A percentile compares a stretch with the other conserved stretches of the same genome.
These are phyloP conservation scores for Uronychia setigera DNA, from an alignment of 73 alveolate species.

Conservation along the genomic window DNA sequence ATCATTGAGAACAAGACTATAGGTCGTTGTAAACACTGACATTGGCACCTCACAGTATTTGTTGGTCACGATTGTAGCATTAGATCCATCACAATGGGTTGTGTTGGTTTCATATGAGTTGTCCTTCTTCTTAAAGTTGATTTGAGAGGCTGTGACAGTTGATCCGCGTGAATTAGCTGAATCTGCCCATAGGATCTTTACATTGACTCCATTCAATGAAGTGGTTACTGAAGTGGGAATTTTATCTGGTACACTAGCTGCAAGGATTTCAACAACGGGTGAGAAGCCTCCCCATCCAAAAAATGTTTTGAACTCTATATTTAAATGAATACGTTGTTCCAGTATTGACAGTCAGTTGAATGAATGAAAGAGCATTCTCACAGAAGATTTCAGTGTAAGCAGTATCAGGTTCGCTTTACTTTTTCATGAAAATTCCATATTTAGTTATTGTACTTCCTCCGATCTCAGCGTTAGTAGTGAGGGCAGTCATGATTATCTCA, in stretches of 20 bases:
- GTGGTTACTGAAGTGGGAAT: conserved; percentile 1
- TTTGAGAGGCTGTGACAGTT: neutral
- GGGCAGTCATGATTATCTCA: neutral
- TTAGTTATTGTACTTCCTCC: conserved; percentile 34
- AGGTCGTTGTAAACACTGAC: conserved; percentile 1
- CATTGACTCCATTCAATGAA: conserved; percentile 22
- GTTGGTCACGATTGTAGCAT: conserved; percentile 2
- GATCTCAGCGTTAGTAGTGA: conserved; percentile 3
- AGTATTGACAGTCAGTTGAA: neutral
- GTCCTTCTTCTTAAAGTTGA: neutral
- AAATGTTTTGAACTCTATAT: conserved; percentile 29
- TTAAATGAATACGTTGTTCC: conserved; percentile 48
- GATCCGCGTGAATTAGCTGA: neutral
- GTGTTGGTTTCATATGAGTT: neutral
- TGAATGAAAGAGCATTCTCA: neutral
- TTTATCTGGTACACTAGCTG: conserved; percentile 6
- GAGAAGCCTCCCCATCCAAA: conserved; percentile 42
- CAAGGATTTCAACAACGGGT: neutral
- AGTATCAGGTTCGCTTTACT: neutral
- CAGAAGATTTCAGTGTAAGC: neutral
- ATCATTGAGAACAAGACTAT: neutral
- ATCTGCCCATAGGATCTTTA: conserved; percentile 35
- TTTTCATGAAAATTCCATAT: neutral
- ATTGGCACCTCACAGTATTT: conserved; percentile 35
- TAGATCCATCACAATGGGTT: conserved; percentile 24